These are phyloP conservation scores for Fraxinus dipetala DNA, from an alignment of 305 asterid species.

Conservation along the genomic window DNA sequence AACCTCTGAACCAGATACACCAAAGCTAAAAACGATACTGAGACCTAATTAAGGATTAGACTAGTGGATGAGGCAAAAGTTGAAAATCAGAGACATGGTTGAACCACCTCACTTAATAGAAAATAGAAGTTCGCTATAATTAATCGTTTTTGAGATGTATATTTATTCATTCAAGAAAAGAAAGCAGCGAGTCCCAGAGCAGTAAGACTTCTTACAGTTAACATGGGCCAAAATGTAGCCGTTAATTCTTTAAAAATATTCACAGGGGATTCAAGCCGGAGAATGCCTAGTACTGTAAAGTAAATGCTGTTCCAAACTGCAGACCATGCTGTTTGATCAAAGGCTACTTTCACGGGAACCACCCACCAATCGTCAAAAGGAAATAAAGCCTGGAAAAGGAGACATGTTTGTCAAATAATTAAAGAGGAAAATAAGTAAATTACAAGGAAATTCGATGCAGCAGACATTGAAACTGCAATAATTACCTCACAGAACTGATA, in stretches of 20 bases:
- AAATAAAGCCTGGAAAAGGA: conserved; percentile 61
- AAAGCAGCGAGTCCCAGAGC: background rate
- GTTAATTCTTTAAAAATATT: conserved; percentile 57
- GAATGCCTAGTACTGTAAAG: conserved; percentile 58
- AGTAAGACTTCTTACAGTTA: conserved; percentile 62
- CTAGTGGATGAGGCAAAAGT: background rate
- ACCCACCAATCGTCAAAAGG: conserved; percentile 97
- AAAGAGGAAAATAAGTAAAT: background rate
- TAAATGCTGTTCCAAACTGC: conserved; percentile 93
- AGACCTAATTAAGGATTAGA: background rate
- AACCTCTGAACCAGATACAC: background rate
- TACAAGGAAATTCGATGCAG: background rate
- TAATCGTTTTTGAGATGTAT: background rate
- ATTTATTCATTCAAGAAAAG: background rate
- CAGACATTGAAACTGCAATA: background rate
- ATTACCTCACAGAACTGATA: conserved; percentile 83
- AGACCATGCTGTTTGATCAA: conserved; percentile 89
- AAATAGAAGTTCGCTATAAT: background rate
- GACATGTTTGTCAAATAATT: background rate
- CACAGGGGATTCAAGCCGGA: conserved; percentile 77
- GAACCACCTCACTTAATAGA: background rate
- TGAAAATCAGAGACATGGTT: background rate
- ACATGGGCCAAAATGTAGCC: conserved; percentile 84
- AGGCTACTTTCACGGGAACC: conserved; percentile 77
- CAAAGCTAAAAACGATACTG: background rate